phyloP scores from a whole-genome alignment of 1,139 yeast genomes.

The Citeromyces hawaiiensis region DNA sequence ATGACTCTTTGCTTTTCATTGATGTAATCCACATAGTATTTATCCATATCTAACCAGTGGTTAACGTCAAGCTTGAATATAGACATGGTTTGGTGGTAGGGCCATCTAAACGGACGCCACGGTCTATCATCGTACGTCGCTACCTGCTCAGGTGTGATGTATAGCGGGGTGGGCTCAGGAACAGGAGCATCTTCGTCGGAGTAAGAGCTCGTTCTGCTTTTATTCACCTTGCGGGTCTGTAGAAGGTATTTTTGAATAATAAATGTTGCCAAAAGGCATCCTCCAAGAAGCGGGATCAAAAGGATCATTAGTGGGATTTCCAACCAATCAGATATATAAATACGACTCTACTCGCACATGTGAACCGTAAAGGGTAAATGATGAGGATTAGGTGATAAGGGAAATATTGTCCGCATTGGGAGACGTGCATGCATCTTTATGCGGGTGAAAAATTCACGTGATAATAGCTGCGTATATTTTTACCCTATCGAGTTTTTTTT shows the following conservation, averaged over 20 bases:
- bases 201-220: conserved; percentile 10
- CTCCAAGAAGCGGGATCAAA: background rate
- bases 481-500: too few relatives aligned
- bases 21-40: conserved; percentile 53
- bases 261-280: background rate
- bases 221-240: background rate
- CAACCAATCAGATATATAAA: background rate
- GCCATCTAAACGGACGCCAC: conserved; percentile 76
- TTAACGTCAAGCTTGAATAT: conserved; percentile 55
- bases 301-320: background rate
- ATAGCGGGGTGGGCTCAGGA: conserved; percentile 45
- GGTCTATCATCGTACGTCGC: conserved; percentile 58
- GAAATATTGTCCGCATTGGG: background rate
- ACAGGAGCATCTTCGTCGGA: conserved; percentile 18
- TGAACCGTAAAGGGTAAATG: background rate
- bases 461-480: too few relatives aligned
- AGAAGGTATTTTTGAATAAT: background rate
- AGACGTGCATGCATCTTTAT: background rate
- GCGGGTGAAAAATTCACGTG: background rate
- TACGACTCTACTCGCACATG: background rate
- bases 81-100: conserved; percentile 72
- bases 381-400: background rate
- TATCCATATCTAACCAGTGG: conserved; percentile 76
- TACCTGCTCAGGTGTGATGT: conserved; percentile 57
- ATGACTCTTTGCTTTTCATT: conserved; percentile 47